A percentile compares a stretch with the other conserved stretches of the same genome.
Evolutionary conservation across 768 basidiomycete genomes (phyloP).

Genomic region (Saitozyma podzolica): DNA sequence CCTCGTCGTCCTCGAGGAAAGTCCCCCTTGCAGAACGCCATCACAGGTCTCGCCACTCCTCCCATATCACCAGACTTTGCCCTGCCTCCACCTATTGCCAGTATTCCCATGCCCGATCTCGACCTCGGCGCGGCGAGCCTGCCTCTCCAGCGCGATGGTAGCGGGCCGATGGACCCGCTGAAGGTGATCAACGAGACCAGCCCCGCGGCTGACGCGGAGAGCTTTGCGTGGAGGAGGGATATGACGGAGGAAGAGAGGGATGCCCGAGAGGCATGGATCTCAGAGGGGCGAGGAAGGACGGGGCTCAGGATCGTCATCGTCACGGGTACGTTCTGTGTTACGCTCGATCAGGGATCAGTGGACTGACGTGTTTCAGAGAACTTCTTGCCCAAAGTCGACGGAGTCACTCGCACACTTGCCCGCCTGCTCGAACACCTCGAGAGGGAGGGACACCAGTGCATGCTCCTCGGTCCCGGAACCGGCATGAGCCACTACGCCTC

Average conservation of each 20-base stretch:
- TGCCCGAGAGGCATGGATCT: slow-evolving; percentile 33
- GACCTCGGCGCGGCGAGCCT: slow-evolving; percentile 7
- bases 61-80: slow-evolving; percentile 15
- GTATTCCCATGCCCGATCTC: slow-evolving; percentile 12
- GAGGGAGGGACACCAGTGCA: slow-evolving; percentile 55
- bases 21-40: neutral
- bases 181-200: slow-evolving; percentile 1
- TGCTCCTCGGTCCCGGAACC: slow-evolving; percentile 56
- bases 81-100: slow-evolving; percentile 11
- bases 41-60: slow-evolving; percentile 1
- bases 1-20: neutral
- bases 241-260: slow-evolving; percentile 33
- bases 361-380: slow-evolving; percentile 43
- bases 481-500: slow-evolving; percentile 54
- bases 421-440: slow-evolving; percentile 56
- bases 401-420: slow-evolving; percentile 56
- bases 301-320: slow-evolving; percentile 50
- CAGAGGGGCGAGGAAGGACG: slow-evolving; percentile 26
- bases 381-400: slow-evolving; percentile 57
- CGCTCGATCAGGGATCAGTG: neutral
- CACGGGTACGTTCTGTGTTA: slow-evolving; percentile 25
- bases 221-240: slow-evolving; percentile 25
- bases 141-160: neutral
- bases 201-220: neutral
- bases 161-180: neutral